These are phyloP conservation scores for Gossypium bickii DNA, from an alignment of 345 rosid genomes.

Conservation along the genomic window DNA sequence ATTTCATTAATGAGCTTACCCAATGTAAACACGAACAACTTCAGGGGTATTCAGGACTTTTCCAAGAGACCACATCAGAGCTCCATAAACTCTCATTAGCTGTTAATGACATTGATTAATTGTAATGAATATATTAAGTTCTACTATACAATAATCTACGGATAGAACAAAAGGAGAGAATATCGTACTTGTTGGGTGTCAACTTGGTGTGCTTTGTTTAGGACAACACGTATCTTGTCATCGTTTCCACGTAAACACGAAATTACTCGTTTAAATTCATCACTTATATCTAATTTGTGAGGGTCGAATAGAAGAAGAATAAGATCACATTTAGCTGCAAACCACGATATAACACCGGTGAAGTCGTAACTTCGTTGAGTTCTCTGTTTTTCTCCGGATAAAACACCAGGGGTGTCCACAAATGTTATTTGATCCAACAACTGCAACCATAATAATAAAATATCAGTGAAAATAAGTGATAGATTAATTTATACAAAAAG, in stretches of 20 bases:
- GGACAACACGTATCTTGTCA: constrained; percentile 92
- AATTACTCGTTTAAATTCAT: constrained; percentile 91
- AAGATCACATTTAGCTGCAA: constrained; percentile 91
- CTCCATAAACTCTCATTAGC: constrained; percentile 98
- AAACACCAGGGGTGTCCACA: constrained; percentile 94
- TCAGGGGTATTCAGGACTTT: constrained; percentile 91
- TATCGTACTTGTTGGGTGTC: constrained; percentile 77
- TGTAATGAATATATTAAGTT: not conserved
- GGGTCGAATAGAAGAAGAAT: constrained; percentile 96
- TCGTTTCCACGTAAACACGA: constrained; percentile 82
- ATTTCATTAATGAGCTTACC: constrained; percentile 38
- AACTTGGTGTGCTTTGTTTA: constrained; percentile 94
- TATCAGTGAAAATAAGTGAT: not conserved
- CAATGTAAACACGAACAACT: constrained; percentile 85
- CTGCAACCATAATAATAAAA: constrained; percentile 35
- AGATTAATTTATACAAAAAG: not conserved
- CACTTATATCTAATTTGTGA: constrained; percentile 88
- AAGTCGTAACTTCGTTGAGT: constrained; percentile 85
- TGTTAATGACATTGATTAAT: constrained; percentile 19
- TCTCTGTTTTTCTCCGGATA: constrained; percentile 91
- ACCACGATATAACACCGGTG: constrained; percentile 94
- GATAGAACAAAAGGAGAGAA: not conserved
- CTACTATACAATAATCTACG: not conserved
- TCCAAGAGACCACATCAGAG: constrained; percentile 97
- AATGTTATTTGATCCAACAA: constrained; percentile 82